phyloP scores from a whole-genome alignment of 2,329 filamentous ascomycete genomes.

The Proliferodiscus dingleyae region DNA sequence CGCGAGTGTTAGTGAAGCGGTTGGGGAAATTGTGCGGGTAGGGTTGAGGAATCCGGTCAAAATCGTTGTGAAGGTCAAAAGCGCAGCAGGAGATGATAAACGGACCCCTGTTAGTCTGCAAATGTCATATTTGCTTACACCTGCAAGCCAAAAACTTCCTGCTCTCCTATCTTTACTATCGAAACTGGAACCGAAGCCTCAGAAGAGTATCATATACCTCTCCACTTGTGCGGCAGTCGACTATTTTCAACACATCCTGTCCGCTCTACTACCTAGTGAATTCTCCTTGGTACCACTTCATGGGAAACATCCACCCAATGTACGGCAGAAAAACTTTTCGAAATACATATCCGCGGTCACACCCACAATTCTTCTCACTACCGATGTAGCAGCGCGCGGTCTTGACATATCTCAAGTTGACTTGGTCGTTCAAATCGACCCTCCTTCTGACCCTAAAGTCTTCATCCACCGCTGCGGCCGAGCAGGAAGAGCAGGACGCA shows the following conservation, averaged over 20 bases:
- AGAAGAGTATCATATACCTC: slow-evolving; percentile 85
- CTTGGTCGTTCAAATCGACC: slow-evolving; percentile 84
- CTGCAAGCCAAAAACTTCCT: slow-evolving; percentile 75
- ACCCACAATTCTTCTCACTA: slow-evolving; percentile 81
- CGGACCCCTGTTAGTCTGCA: slow-evolving; percentile 88
- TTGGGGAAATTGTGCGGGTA: slow-evolving; percentile 87
- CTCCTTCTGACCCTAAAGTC: slow-evolving; percentile 81
- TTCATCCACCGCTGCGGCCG: slow-evolving; percentile 92
- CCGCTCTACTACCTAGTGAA: slow-evolving; percentile 61
- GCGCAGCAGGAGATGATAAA: slow-evolving; percentile 71
- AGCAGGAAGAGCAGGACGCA: slow-evolving; percentile 81
- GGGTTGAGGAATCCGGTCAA: slow-evolving; percentile 92
- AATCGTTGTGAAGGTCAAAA: slow-evolving; percentile 88
- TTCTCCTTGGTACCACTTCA: slow-evolving; percentile 78
- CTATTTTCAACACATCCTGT: slow-evolving; percentile 82
- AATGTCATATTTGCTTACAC: slow-evolving; percentile 76
- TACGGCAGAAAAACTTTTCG: slow-evolving; percentile 81
- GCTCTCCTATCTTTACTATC: slow-evolving; percentile 66
- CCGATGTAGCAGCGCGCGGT: slow-evolving; percentile 84
- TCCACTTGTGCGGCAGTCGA: slow-evolving; percentile 94
- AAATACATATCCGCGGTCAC: slow-evolving; percentile 70
- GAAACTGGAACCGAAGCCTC: slow-evolving; percentile 65
- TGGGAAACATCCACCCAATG: slow-evolving; percentile 84
- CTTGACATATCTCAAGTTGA: slow-evolving; percentile 91
- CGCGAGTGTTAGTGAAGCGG: slow-evolving; percentile 91